Evolutionary conservation across 2,329 filamentous ascomycete genomes (phyloP).

Genomic region (Didymella lethalis): DNA sequence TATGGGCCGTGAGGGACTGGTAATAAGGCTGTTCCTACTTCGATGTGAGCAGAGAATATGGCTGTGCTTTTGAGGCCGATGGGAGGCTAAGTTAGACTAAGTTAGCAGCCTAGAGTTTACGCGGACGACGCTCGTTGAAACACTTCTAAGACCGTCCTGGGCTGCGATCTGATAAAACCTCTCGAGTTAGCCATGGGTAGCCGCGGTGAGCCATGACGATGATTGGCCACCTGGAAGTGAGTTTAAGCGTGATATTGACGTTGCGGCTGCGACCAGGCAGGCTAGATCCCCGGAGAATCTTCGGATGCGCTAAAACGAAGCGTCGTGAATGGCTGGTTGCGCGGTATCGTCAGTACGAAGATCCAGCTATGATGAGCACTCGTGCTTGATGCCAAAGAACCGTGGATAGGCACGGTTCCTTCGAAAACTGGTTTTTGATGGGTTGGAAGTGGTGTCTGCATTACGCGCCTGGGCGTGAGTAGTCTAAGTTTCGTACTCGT

Average conservation of each 20-base stretch:
- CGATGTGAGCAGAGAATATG: conserved; percentile 4
- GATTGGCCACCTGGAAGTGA: conserved; percentile 25
- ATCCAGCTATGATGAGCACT: background rate
- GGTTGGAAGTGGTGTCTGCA: conserved; percentile 7
- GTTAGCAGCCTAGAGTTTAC: conserved; percentile 19
- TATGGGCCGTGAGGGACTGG: background rate
- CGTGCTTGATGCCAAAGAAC: background rate
- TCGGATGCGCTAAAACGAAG: conserved; percentile 5
- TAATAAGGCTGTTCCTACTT: conserved; percentile 5
- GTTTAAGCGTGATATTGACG: conserved; percentile 12
- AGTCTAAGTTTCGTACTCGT: conserved; percentile 71
- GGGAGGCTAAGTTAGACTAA: conserved; percentile 1
- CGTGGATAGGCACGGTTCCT: background rate
- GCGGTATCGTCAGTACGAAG: background rate
- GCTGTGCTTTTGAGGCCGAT: conserved; percentile 19
- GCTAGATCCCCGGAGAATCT: conserved; percentile 7
- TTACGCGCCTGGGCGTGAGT: conserved; percentile 68
- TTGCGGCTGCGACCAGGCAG: conserved; percentile 9
- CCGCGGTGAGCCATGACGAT: conserved; percentile 20
- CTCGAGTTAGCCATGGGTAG: conserved; percentile 18
- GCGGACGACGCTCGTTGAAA: conserved; percentile 16
- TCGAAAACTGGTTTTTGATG: conserved; percentile 40
- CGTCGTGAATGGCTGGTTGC: background rate
- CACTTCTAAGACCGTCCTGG: conserved; percentile 13
- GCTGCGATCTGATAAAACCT: conserved; percentile 17